phyloP scores from a whole-genome alignment of 345 rosid species.

The Eucalyptus shirleyi region DNA sequence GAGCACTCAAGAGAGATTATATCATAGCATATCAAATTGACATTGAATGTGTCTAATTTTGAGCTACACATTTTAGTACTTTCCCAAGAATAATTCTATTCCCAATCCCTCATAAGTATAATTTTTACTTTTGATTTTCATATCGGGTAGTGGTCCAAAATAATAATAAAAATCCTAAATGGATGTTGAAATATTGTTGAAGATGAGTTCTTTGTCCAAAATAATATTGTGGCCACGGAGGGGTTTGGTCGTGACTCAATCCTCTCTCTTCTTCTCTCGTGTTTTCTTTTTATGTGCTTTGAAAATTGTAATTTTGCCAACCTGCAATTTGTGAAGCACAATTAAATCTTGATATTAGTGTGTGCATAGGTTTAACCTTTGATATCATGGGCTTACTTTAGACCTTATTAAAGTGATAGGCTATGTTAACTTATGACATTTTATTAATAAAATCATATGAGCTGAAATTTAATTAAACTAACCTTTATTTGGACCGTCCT shows the following conservation, averaged over 20 bases:
- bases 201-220: neutral
- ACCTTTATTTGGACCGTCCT: neutral
- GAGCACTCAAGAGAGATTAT: neutral
- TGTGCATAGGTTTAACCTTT: neutral
- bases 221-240: too few species aligned
- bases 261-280: too few species aligned
- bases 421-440: neutral
- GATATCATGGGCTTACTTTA: too few species aligned
- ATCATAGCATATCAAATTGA: neutral
- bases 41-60: neutral
- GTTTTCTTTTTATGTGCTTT: too few species aligned
- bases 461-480: neutral
- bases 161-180: neutral
- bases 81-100: neutral
- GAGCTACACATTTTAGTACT: neutral
- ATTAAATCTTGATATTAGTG: too few species aligned
- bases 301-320: neutral
- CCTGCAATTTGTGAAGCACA: neutral
- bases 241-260: too few species aligned
- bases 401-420: neutral
- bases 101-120: neutral
- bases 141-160: neutral
- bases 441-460: neutral
- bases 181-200: neutral
- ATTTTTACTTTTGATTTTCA: too few species aligned